phyloP scores from a whole-genome alignment of 2,329 filamentous ascomycete species.

The Oidium heveae region DNA sequence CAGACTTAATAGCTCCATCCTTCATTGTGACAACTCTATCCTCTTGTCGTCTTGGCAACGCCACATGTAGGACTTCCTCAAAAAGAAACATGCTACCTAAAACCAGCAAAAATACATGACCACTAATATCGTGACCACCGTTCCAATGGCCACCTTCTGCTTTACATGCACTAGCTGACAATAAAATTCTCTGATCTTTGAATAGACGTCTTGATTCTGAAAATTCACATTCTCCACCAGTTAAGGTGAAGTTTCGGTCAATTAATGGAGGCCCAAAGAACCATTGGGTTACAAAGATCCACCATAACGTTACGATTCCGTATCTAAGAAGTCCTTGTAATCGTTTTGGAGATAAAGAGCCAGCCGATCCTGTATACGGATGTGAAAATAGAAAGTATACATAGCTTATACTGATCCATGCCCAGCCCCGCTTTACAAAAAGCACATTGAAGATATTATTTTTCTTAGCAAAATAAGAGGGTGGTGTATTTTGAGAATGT shows the following conservation, averaged over 20 bases:
- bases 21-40: slow-evolving; percentile 38
- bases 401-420: slow-evolving; percentile 64
- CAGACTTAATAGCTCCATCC: slow-evolving; percentile 40
- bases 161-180: slow-evolving; percentile 59
- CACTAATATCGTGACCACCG: slow-evolving; percentile 90
- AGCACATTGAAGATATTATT: slow-evolving; percentile 74
- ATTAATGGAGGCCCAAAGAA: slow-evolving; percentile 80
- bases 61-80: slow-evolving; percentile 48
- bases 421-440: slow-evolving; percentile 91
- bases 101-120: slow-evolving; percentile 82
- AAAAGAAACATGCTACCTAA: slow-evolving; percentile 58
- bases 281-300: slow-evolving; percentile 86
- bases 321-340: slow-evolving; percentile 42
- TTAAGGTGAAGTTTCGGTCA: slow-evolving; percentile 70
- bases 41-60: slow-evolving; percentile 26
- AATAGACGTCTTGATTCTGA: slow-evolving; percentile 19
- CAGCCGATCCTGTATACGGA: slow-evolving; percentile 22
- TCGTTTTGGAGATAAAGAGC: slow-evolving; percentile 18
- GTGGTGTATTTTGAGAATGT: slow-evolving; percentile 33
- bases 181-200: slow-evolving; percentile 20
- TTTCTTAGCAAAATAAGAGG: slow-evolving; percentile 84
- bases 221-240: slow-evolving; percentile 58
- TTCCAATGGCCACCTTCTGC: slow-evolving; percentile 59
- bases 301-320: slow-evolving; percentile 45
- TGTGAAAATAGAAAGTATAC: slow-evolving; percentile 43